phyloP scores from a whole-genome alignment of 2,329 filamentous ascomycete species.

The Myriangium duriaei region DNA sequence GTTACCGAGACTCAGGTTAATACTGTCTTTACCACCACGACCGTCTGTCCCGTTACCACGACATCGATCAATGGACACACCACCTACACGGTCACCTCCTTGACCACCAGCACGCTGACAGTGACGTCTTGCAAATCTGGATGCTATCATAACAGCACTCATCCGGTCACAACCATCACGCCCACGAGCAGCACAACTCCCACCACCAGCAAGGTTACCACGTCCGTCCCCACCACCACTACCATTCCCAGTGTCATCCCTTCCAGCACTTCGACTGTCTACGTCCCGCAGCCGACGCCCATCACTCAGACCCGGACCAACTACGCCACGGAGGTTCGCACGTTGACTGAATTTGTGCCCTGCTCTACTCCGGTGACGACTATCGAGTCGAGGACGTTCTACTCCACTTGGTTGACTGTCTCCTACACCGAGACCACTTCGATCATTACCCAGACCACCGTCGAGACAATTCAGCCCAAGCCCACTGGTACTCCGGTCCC shows the following conservation, averaged over 20 bases:
- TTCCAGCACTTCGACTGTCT: constrained; percentile 8
- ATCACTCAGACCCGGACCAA: constrained; percentile 9
- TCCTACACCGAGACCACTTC: constrained; percentile 19
- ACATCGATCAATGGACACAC: constrained; percentile 15
- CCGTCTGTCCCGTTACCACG: constrained; percentile 21
- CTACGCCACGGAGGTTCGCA: constrained; percentile 22
- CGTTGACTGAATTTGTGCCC: constrained; percentile 26
- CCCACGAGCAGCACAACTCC: constrained; percentile 4
- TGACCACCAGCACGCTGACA: constrained; percentile 26
- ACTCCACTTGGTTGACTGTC: constrained; percentile 29
- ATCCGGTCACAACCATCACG: constrained; percentile 3
- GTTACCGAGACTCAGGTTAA: constrained; percentile 12
- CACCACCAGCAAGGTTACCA: constrained; percentile 5
- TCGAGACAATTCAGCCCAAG: constrained; percentile 10
- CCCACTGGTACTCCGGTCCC: neutral
- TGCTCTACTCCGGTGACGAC: constrained; percentile 25
- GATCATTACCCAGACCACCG: constrained; percentile 8
- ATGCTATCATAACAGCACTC: constrained; percentile 17
- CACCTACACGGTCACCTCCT: constrained; percentile 20
- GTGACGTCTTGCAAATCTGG: constrained; percentile 27
- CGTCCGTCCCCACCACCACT: no score
- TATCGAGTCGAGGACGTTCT: constrained; percentile 20
- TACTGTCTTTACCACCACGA: constrained; percentile 22
- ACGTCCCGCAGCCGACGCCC: constrained; percentile 7
- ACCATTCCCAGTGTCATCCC: no score